Conservation (phyloP, 2,329 filamentous ascomycete species). For the Penicillium sp. region DNA sequence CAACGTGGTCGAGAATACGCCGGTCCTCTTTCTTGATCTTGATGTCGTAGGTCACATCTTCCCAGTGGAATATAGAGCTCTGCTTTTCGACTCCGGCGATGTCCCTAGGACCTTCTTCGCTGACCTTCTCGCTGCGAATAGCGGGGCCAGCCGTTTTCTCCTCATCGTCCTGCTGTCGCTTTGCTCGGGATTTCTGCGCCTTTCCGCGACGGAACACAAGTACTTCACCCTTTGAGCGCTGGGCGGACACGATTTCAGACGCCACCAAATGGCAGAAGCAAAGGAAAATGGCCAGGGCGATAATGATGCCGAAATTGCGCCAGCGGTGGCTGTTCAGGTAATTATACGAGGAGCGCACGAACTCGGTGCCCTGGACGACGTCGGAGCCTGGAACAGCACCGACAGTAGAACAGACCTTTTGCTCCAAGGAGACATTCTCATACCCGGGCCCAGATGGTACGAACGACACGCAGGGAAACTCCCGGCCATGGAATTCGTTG, state of each 20-base stretch:
- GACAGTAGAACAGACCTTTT: constrained; percentile 57
- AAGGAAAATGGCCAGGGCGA: constrained; percentile 67
- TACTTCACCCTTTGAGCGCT: constrained; percentile 77
- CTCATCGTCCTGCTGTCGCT: constrained; percentile 1
- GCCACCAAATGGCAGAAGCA: constrained; percentile 62
- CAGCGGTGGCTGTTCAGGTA: constrained; percentile 67
- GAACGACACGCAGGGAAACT: constrained; percentile 59
- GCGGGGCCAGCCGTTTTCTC: not conserved
- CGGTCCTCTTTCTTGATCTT: constrained; percentile 67
- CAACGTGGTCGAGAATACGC: constrained; percentile 79
- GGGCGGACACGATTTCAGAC: constrained; percentile 55
- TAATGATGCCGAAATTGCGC: constrained; percentile 71
- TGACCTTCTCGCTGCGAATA: not conserved
- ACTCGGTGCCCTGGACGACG: constrained; percentile 64
- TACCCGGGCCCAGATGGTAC: constrained; percentile 49
- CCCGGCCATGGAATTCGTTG: constrained; percentile 75
- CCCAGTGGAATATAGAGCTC: constrained; percentile 9
- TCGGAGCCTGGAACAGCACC: constrained; percentile 60
- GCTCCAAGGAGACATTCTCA: constrained; percentile 21
- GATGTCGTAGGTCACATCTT: constrained; percentile 19
- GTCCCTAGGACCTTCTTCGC: not conserved
- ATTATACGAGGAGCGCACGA: constrained; percentile 57
- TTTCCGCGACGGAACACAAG: constrained; percentile 70
- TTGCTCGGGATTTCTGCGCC: not conserved
- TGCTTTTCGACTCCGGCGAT: constrained; percentile 9